Percentiles rank a stretch among this genome's conserved stretches.
These are phyloP conservation scores for Colletotrichum sp. DNA, from an alignment of 2,329 filamentous ascomycete genomes.

Conservation along the genomic window DNA sequence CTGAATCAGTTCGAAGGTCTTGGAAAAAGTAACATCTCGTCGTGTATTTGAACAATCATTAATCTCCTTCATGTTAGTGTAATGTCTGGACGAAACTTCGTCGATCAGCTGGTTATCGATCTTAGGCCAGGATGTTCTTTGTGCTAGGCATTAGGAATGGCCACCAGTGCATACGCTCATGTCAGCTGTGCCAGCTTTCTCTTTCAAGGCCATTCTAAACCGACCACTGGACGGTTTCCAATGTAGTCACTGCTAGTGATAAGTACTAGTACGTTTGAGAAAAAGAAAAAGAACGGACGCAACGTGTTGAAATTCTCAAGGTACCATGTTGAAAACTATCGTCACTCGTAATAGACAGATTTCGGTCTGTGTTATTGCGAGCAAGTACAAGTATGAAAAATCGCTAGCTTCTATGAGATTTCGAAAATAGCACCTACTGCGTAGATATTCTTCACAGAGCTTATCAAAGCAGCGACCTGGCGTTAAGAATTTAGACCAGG, in stretches of 20 bases:
- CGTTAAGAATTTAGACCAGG: background rate
- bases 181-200: background rate
- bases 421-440: background rate
- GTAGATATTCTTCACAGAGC: background rate
- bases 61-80: background rate
- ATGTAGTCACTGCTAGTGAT: background rate
- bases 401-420: background rate
- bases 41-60: background rate
- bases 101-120: background rate
- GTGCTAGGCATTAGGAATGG: background rate
- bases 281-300: background rate
- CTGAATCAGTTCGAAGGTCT: background rate
- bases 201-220: background rate
- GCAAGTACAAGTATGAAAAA: background rate
- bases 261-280: background rate
- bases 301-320: background rate
- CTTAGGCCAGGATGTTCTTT: background rate
- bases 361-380: background rate
- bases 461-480: background rate
- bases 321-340: background rate
- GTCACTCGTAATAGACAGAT: background rate
- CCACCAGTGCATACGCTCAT: too few species aligned
- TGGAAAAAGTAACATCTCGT: background rate
- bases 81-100: background rate
- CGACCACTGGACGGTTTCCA: rapidly evolving